These are phyloP conservation scores for Komagataella pastoris DNA, from an alignment of 805 yeast genomes.

Conservation along the genomic window DNA sequence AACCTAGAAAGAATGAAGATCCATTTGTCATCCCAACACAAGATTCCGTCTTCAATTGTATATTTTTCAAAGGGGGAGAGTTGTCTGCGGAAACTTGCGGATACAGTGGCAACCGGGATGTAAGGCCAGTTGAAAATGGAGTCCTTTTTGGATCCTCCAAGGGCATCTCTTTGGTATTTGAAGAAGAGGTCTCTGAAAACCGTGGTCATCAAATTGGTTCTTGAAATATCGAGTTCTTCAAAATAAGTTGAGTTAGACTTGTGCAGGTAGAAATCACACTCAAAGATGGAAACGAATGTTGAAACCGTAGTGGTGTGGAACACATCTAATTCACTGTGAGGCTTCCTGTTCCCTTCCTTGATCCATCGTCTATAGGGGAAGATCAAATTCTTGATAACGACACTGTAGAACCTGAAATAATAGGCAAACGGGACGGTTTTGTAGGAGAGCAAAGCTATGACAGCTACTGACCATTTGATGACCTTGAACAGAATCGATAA, in stretches of 20 bases:
- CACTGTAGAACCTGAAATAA: slow-evolving; percentile 44
- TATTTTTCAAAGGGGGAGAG: slow-evolving; percentile 55
- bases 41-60: slow-evolving; percentile 38
- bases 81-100: slow-evolving; percentile 56
- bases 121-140: slow-evolving; percentile 33
- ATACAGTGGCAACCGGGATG: slow-evolving; percentile 67
- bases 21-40: slow-evolving; percentile 89
- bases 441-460: slow-evolving; percentile 22
- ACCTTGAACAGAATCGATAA: background rate
- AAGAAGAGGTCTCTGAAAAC: slow-evolving; percentile 45
- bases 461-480: slow-evolving; percentile 1
- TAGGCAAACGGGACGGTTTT: slow-evolving; percentile 63
- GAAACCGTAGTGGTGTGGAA: slow-evolving; percentile 28
- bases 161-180: slow-evolving; percentile 25
- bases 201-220: slow-evolving; percentile 47
- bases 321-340: slow-evolving; percentile 13
- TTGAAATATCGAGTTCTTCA: slow-evolving; percentile 65
- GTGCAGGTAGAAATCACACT: slow-evolving; percentile 78
- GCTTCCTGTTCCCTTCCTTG: slow-evolving; percentile 18
- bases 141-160: slow-evolving; percentile 14
- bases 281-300: slow-evolving; percentile 61
- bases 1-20: slow-evolving; percentile 57
- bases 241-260: slow-evolving; percentile 82
- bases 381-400: slow-evolving; percentile 26
- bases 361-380: slow-evolving; percentile 9